Base-by-base conservation (phyloP, 2,329 filamentous ascomycete genomes). In the Dothideomycetes sp. region DNA sequence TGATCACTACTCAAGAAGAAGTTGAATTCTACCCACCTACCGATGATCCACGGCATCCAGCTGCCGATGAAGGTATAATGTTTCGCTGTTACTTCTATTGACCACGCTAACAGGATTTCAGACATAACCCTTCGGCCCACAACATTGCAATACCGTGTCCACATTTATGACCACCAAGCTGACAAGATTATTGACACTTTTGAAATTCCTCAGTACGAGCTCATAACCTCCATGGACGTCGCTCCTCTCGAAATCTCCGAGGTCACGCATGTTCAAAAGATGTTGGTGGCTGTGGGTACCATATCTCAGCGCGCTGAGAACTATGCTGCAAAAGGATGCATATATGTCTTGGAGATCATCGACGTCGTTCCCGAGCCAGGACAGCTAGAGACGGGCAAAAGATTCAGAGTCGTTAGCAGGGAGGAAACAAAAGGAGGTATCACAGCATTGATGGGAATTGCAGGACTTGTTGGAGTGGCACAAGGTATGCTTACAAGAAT, bases 401-500 rank as follows among this genome's bases (percentile, higher is more conserved):
- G 80, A 50, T 69, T 98, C 23, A 93, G 94, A 57, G 73, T 93
- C 4, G 73, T 95, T 12, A 84, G 85, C 4, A 84, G 83, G 53
- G 91, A 98, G 59, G 85, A 94, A 37, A 87, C 96, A 18, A 84
- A 91, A 35, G 91, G 91, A 8, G 86, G 86, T 4, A 85, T 98
- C 17, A 94, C 89, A 11, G 83, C 85, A 0, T 62, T 98, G 9
- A 48, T 81, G 94, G 41, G 89, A 84, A 29, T 86, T 80, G 0
- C 87, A 91, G 61, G 91, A 84, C 1, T 86, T 89, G 50, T 78
- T 93, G 71, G 80, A 91, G 47, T 84, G 84, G 87, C 88, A 0
- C 91, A 98, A 57, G 46, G 33, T 36, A 17, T 34, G 32, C 20
- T 18, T 13, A 18, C 13, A 7, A 25, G 8, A 25, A 8, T 12